Evolutionary conservation across 2,329 filamentous ascomycete species (phyloP), one percentile per base, ranked within the genome.

Genomic region (Purpureocillium lavendulum): DNA sequence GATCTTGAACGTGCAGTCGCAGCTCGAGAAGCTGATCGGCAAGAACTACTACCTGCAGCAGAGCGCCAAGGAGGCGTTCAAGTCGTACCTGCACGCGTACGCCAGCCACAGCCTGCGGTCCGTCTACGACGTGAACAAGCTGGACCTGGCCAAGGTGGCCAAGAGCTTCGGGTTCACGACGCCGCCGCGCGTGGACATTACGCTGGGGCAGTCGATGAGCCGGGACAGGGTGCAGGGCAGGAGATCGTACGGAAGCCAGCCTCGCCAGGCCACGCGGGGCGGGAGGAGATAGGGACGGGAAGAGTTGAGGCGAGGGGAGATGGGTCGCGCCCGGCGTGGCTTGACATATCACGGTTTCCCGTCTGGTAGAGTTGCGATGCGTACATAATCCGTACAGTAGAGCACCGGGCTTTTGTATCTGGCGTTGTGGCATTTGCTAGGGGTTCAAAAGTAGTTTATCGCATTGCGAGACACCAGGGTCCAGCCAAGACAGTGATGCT

Each of bases 41-140:
- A 85, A 92, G 61, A 97, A 98, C 65, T 97, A 97, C 70, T 96
- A 96, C 62, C 75, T 98, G 42, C 92, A 96, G 69, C 92, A 95
- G 75, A 77, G 71, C 51, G 80, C 80, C 45, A 83, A 82, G 65
- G 79, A 82, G 45, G 79, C 86, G 4, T 94, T 92, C 68, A 77
- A 86, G 44, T 87, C 85, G 15, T 98, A 98, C 60, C 75, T 98
- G 17, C 88, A 97, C 60, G 90, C 92, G 1, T 98, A 98, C 58
- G 88, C 90, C 16, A 88, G 82, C 42, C 92, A 70, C 56, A 68
- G 66, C 42, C 59, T 70, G 45, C 65, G 67, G 40, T 67, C 66
- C 40, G 65, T 70, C 14, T 94, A 90, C 55, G 84, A 94, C 55
- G 82, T 94, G 44, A 77, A 89, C 61, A 87, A 87, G 60, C 70